These are phyloP conservation scores for Phtheirospermum japonicum DNA, from an alignment of 257 asterid genomes.

Conservation along the genomic window DNA sequence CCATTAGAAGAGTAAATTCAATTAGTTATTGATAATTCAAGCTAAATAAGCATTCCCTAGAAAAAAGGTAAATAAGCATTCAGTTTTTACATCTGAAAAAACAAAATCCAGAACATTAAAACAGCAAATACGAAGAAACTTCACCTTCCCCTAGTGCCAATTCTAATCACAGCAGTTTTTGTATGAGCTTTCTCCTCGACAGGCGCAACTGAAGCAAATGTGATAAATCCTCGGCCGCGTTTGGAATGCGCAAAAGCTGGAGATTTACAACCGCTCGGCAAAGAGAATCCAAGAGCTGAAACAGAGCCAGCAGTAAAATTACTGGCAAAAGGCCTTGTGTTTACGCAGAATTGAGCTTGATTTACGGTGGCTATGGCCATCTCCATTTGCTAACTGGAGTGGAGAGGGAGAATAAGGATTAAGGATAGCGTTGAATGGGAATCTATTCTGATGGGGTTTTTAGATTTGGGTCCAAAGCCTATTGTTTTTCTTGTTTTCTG, in stretches of 20 bases:
- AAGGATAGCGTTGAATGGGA: conserved; percentile 30
- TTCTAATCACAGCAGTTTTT: neutral
- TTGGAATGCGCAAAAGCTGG: conserved; percentile 24
- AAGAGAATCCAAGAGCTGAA: conserved; percentile 46
- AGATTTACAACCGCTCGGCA: conserved; percentile 32
- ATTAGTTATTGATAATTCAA: neutral
- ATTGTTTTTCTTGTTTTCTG: too few relatives aligned
- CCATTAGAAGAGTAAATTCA: conserved; percentile 1
- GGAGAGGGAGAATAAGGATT: conserved; percentile 17
- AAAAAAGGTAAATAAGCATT: neutral
- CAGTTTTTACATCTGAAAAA: neutral
- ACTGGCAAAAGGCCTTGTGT: conserved; percentile 30
- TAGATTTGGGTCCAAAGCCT: conserved; percentile 26
- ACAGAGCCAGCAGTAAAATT: conserved; percentile 39
- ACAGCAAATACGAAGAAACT: conserved; percentile 11
- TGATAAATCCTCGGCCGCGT: conserved; percentile 26
- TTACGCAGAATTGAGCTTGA: conserved; percentile 35
- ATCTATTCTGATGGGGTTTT: conserved; percentile 15
- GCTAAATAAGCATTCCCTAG: conserved; percentile 6
- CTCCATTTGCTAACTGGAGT: conserved; percentile 43
- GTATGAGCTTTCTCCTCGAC: neutral
- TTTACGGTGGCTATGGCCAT: conserved; percentile 37
- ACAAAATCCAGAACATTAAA: neutral
- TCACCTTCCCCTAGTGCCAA: conserved; percentile 33
- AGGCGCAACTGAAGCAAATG: neutral